A percentile compares a stretch with the other conserved stretches of the same genome.
Evolutionary conservation across 2,329 filamentous ascomycete genomes (phyloP).

Genomic region (Xylaria digitata): DNA sequence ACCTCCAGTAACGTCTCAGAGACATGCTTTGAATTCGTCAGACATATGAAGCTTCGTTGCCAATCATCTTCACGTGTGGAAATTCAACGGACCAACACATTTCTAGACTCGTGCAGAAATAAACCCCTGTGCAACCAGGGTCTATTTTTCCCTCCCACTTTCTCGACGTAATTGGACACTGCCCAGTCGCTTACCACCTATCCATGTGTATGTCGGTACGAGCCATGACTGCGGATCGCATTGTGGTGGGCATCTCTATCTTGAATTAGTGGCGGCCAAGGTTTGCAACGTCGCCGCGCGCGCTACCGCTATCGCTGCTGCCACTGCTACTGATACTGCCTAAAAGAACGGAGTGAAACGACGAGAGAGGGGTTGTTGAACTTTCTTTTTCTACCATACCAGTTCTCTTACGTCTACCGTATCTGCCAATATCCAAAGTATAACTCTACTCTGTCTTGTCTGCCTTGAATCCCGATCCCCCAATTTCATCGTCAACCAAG

Average conservation of each 20-base stretch:
- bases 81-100: not conserved
- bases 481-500: constrained; percentile 3
- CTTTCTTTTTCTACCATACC: constrained; percentile 30
- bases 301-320: too few relatives aligned
- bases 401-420: not conserved
- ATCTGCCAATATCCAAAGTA: not conserved
- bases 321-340: not conserved
- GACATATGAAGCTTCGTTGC: constrained; percentile 18
- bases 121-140: constrained; percentile 37
- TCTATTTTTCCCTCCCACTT: constrained; percentile 27
- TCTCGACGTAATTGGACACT: constrained; percentile 42
- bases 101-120: constrained; percentile 3
- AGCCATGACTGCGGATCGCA: constrained; percentile 26
- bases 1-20: not conserved
- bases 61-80: constrained; percentile 20
- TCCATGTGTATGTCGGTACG: constrained; percentile 20
- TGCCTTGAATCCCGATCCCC: not conserved
- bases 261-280: constrained; percentile 27
- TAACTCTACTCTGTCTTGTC: not conserved
- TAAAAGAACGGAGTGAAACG: constrained; percentile 23
- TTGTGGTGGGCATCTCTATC: constrained; percentile 26
- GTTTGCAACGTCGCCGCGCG: constrained; percentile 26
- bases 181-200: constrained; percentile 1
- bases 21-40: constrained; percentile 18
- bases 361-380: constrained; percentile 34